Base-by-base conservation (phyloP, 2,329 filamentous ascomycete genomes). In the Phialemoniopsis sp. region DNA sequence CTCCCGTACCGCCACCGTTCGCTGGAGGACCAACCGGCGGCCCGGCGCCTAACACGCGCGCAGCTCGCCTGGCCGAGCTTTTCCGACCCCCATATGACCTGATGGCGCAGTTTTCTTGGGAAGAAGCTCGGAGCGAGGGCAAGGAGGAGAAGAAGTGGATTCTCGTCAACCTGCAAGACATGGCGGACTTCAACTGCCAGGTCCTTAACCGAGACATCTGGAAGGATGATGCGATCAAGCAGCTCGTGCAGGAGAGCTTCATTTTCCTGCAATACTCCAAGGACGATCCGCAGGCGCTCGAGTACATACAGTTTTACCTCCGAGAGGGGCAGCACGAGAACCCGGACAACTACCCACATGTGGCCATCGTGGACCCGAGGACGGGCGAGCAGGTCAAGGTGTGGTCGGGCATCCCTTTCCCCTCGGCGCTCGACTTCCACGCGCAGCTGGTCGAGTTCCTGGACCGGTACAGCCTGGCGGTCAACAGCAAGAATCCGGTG, bases 321-420 rank as follows among this genome's bases (percentile, higher is more conserved):
- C 69, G 72, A 2, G 70, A 70, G 57, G 76, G 80, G 39, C 71
- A 72, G 32, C 80, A 86, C 49, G 89, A 95, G 53, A 85, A 85
- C 54, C 76, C 82, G n/a, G 86, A 91, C 55, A 89, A 90, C 51
- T 98, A 94, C 58, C 93, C 93, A 6, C 90, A 98, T 58, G 93
- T 97, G 41, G 89, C 89, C 33, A 95, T 98, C 46, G 81, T 98
- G 45, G 93, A 98, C 53, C 93, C 93, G 3, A 78, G 93, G 43
- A 98, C 93, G 1, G 93, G 93, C 44, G 93, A 98, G 64, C 89
- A 96, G 62, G 87, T 98, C 59, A 98, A 98, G 67, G 79, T 90
- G 2, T 97, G 93, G 91, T 89, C 87, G 13, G 90, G 91, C 2
- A 74, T 79, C 8, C 88, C 90, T 2, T 87, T 90, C 39, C 83